Evolutionary conservation across 2,329 filamentous ascomycete genomes (phyloP).

Genomic region (Paraphaeosphaeria sporulosa): DNA sequence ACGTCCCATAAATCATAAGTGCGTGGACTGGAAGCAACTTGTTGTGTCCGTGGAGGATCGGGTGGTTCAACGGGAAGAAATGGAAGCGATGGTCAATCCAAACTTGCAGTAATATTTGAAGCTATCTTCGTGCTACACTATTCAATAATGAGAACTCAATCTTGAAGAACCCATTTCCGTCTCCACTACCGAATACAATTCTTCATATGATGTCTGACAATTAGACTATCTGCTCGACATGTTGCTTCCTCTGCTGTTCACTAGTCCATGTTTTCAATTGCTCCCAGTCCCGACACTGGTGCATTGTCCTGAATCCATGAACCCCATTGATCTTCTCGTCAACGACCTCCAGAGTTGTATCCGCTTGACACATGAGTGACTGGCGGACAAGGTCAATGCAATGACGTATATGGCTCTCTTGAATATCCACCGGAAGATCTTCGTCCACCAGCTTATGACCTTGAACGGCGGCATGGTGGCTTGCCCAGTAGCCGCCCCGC

Average conservation of each 20-base stretch:
- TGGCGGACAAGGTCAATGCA: conserved; percentile 9
- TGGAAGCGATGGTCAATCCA: background rate
- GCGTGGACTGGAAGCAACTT: conserved; percentile 6
- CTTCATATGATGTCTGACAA: too few species aligned
- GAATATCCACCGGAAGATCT: background rate
- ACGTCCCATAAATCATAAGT: conserved; percentile 2
- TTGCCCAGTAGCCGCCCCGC: conserved; percentile 6
- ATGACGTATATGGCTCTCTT: conserved; percentile 1
- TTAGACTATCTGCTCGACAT: too few species aligned
- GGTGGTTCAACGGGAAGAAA: background rate
- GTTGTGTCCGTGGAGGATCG: background rate
- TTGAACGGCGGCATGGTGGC: background rate
- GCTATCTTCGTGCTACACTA: too few species aligned
- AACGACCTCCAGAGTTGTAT: conserved; percentile 1
- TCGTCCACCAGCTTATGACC: background rate
- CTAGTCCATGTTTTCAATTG: conserved; percentile 6
- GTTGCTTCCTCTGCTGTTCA: too few species aligned
- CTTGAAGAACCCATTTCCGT: too few species aligned
- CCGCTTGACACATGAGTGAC: conserved; percentile 4
- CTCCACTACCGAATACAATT: too few species aligned
- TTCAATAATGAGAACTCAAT: too few species aligned
- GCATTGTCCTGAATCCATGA: background rate
- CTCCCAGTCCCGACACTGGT: conserved; percentile 8
- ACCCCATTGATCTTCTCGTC: conserved; percentile 4
- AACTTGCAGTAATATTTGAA: background rate